Evolutionary conservation across 768 basidiomycete species (phyloP).

Genomic region (Sistotremastrum suecicum): DNA sequence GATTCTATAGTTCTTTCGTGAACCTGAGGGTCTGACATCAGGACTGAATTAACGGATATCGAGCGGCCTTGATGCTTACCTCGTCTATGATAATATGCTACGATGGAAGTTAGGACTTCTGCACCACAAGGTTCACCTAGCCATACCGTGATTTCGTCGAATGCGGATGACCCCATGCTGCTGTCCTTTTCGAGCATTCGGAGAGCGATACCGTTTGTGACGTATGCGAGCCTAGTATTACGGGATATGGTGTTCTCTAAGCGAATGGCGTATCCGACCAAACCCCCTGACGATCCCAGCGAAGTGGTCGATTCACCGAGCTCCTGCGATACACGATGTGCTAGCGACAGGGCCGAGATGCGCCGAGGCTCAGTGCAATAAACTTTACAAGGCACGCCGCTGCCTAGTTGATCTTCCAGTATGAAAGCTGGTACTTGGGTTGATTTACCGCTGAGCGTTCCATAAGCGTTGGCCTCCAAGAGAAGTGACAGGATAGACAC

Average conservation of each 20-base stretch:
- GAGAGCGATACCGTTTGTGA: constrained; percentile 90
- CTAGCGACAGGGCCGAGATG: constrained; percentile 91
- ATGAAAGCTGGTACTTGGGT: constrained; percentile 93
- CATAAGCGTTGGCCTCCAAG: not conserved
- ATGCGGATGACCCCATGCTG: constrained; percentile 56
- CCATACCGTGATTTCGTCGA: constrained; percentile 88
- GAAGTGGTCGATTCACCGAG: constrained; percentile 72
- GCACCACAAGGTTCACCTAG: constrained; percentile 2
- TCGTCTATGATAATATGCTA: constrained; percentile 96
- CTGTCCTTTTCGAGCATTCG: constrained; percentile 90
- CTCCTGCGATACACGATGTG: constrained; percentile 88
- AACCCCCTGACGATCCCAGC: constrained; percentile 61
- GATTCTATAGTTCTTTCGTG: constrained; percentile 97
- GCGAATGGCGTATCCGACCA: constrained; percentile 91
- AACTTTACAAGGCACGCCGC: constrained; percentile 76
- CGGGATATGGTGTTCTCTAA: constrained; percentile 76
- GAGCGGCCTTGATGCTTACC: constrained; percentile 23
- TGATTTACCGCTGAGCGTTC: constrained; percentile 70
- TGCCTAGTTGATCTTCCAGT: constrained; percentile 74
- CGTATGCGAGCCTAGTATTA: constrained; percentile 68
- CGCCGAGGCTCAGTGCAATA: constrained; percentile 92
- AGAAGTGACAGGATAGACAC: constrained; percentile 6
- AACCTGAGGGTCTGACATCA: constrained; percentile 31
- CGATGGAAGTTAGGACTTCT: constrained; percentile 2
- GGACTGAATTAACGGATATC: not conserved